Evolutionary conservation across 2,329 filamentous ascomycete genomes (phyloP).

Genomic region (Shiraia bambusicola): DNA sequence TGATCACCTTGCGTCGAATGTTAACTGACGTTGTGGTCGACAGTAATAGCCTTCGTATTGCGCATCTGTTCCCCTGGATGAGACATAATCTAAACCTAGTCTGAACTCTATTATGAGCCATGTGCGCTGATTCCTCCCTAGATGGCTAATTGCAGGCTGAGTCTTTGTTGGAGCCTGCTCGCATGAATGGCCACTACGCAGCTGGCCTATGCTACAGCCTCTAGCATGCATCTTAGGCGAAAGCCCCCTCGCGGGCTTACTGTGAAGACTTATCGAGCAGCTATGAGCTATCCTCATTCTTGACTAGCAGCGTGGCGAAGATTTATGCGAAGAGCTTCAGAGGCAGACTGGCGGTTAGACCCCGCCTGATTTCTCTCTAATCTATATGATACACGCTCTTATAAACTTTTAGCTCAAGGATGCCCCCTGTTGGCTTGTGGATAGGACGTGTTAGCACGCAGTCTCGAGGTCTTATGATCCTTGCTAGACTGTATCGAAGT

Average conservation of each 20-base stretch:
- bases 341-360: conserved; percentile 1
- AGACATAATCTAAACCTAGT: no score
- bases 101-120: no score
- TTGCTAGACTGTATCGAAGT: conserved; percentile 5
- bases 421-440: conserved; percentile 3
- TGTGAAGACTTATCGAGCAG: conserved; percentile 2
- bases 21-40: no score
- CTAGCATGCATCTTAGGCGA: conserved; percentile 2
- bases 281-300: conserved; percentile 2
- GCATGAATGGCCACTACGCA: no score
- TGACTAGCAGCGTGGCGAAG: conserved; percentile 1
- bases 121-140: no score
- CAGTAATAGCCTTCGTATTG: no score
- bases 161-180: no score
- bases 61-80: no score
- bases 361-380: no score
- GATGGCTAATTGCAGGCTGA: no score
- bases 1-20: no score
- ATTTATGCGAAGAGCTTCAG: conserved; percentile 3
- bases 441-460: conserved; percentile 6
- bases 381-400: not conserved
- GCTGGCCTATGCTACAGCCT: no score
- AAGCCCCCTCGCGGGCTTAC: conserved; percentile 4
- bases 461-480: conserved; percentile 4
- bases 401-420: conserved; percentile 3